Conservation (phyloP, 306 rosid genomes). For the Fagus crenata region DNA sequence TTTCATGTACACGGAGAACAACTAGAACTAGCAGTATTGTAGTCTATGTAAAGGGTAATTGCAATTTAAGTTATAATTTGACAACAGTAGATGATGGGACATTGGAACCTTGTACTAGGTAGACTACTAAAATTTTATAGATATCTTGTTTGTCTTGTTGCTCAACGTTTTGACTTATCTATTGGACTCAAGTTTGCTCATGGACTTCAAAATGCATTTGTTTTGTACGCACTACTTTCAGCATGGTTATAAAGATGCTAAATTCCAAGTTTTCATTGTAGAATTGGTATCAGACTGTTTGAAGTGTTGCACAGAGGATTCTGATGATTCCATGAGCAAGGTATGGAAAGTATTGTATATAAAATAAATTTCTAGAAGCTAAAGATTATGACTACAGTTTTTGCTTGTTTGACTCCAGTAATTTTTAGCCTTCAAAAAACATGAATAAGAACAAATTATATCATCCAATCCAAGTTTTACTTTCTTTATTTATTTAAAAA, state of each 20-base stretch:
- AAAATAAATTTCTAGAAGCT: constrained; percentile 12
- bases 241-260: neutral
- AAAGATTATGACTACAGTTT: no score
- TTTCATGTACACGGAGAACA: neutral
- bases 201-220: neutral
- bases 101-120: neutral
- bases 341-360: constrained; percentile 31
- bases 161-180: constrained; percentile 11
- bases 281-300: constrained; percentile 75
- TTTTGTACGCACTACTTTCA: constrained; percentile 18
- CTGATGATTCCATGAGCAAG: constrained; percentile 76
- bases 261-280: constrained; percentile 40
- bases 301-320: constrained; percentile 86
- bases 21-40: neutral
- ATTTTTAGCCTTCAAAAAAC: no score
- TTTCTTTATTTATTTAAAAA: no score
- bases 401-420: no score
- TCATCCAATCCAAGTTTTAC: no score
- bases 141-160: neutral
- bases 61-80: neutral
- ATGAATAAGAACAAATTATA: no score
- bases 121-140: neutral
- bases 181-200: constrained; percentile 5
- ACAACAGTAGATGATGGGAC: neutral
- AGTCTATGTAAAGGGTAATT: neutral